These are phyloP conservation scores for Aspergillus tubingensis DNA, from an alignment of 2,329 filamentous ascomycete genomes.

Conservation along the genomic window DNA sequence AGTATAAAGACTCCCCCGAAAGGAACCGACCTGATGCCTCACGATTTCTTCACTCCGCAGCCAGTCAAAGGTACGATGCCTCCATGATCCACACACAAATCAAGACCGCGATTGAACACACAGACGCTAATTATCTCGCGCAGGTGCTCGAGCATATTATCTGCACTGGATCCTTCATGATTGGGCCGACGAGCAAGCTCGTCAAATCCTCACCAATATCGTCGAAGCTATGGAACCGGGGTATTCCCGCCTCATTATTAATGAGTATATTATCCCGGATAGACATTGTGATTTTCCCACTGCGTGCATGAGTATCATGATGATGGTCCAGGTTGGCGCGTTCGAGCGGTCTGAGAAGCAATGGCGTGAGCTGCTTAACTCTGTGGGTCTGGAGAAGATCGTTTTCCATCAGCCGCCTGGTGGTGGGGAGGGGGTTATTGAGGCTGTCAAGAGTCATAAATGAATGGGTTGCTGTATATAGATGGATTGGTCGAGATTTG, in stretches of 20 bases:
- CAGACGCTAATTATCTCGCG: not conserved
- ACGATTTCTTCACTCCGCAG: constrained; percentile 28
- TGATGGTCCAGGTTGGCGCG: constrained; percentile 21
- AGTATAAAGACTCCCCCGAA: constrained; percentile 4
- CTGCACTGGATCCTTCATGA: constrained; percentile 28
- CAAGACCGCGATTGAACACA: not conserved
- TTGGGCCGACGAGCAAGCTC: constrained; percentile 22
- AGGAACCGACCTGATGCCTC: constrained; percentile 12
- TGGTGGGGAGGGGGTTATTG: constrained; percentile 9
- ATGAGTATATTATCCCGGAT: constrained; percentile 30
- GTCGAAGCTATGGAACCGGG: constrained; percentile 25
- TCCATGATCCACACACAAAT: too few relatives aligned
- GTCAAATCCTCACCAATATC: constrained; percentile 21
- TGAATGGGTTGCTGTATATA: not conserved
- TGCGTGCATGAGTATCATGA: constrained; percentile 15
- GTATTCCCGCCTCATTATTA: constrained; percentile 28
- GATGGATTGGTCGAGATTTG: not conserved
- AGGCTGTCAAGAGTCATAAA: constrained; percentile 1
- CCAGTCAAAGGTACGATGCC: constrained; percentile 19
- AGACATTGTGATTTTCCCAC: constrained; percentile 14
- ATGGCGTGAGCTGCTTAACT: constrained; percentile 22
- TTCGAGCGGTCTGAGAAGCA: constrained; percentile 26
- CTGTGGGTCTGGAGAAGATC: constrained; percentile 17
- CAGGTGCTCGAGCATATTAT: constrained; percentile 26
- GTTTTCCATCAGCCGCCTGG: constrained; percentile 7